A percentile compares a stretch with the other conserved stretches of the same genome.
phyloP scores from a whole-genome alignment of 176 grass and related monocot genomes.

The Avena atlantica region DNA sequence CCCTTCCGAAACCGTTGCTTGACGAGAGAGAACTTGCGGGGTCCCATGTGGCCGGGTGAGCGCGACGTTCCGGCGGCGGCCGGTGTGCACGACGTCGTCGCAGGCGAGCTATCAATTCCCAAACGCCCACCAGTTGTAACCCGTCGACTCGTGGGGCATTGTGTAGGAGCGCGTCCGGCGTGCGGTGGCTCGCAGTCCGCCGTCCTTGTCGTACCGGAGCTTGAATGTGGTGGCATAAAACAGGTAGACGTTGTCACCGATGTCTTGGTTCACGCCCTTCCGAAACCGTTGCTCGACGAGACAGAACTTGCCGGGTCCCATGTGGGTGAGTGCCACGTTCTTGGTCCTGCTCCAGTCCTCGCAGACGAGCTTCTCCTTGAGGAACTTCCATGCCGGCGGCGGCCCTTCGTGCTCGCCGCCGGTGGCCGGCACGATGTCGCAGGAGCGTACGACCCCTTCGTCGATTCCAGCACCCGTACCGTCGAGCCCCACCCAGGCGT shows the following conservation, averaged over 20 bases:
- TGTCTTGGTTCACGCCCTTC: neutral
- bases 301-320: constrained; percentile 6
- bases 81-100: too few relatives aligned
- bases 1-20: too few relatives aligned
- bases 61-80: too few relatives aligned
- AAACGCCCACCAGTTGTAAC: neutral
- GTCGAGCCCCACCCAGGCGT: constrained; percentile 13
- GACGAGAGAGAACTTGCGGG: too few relatives aligned
- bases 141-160: neutral
- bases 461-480: neutral
- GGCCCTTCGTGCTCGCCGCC: neutral
- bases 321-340: neutral
- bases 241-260: neutral
- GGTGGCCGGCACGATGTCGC: neutral
- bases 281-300: constrained; percentile 15
- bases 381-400: neutral
- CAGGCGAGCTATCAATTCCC: neutral
- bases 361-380: neutral
- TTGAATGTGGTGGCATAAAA: neutral
- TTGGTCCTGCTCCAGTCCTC: neutral
- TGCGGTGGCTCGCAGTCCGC: neutral
- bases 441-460: neutral
- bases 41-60: too few relatives aligned
- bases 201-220: neutral
- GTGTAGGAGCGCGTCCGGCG: neutral